phyloP scores from a whole-genome alignment of 805 yeast species.

The Wickerhamiella siamensis region DNA sequence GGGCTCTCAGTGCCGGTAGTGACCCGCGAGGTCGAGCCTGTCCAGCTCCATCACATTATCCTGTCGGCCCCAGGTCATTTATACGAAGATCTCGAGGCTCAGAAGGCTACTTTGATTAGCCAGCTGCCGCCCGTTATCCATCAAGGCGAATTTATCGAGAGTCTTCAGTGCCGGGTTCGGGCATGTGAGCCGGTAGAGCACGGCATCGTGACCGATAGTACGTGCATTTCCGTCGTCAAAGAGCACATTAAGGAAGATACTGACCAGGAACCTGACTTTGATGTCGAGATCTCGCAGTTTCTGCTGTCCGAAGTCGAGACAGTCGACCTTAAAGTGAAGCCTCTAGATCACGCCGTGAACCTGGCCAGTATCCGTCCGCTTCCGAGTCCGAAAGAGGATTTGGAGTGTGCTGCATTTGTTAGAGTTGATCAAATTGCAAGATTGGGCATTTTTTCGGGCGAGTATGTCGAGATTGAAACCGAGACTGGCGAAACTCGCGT shows the following conservation, averaged over 20 bases:
- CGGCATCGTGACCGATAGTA: conserved; percentile 35
- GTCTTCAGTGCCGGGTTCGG: conserved; percentile 36
- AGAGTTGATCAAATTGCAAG: conserved; percentile 37
- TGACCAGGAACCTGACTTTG: conserved; percentile 13
- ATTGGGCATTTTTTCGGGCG: conserved; percentile 58
- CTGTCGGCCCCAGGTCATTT: conserved; percentile 34
- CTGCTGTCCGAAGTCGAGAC: conserved; percentile 3
- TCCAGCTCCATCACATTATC: conserved; percentile 27
- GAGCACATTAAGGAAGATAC: conserved; percentile 6
- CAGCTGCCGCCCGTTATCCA: conserved; percentile 28
- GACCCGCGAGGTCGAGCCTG: conserved; percentile 8
- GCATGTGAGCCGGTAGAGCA: conserved; percentile 65
- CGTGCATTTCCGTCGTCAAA: conserved; percentile 40
- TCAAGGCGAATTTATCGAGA: conserved; percentile 32
- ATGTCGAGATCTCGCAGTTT: conserved; percentile 16
- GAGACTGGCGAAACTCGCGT: conserved; percentile 16
- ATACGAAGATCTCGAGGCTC: conserved; percentile 30
- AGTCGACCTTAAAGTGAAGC: conserved; percentile 4
- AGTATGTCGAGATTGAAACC: conserved; percentile 29
- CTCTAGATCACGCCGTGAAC: conserved; percentile 8
- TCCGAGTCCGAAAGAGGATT: conserved; percentile 29
- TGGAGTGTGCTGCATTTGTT: conserved; percentile 33
- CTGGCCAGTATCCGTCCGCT: conserved; percentile 10
- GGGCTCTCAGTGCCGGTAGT: not conserved
- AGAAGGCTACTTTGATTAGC: conserved; percentile 24